Evolutionary conservation across 371 early-diverging fungal genomes (phyloP).

Genomic region (Syncephalis fuscata): DNA sequence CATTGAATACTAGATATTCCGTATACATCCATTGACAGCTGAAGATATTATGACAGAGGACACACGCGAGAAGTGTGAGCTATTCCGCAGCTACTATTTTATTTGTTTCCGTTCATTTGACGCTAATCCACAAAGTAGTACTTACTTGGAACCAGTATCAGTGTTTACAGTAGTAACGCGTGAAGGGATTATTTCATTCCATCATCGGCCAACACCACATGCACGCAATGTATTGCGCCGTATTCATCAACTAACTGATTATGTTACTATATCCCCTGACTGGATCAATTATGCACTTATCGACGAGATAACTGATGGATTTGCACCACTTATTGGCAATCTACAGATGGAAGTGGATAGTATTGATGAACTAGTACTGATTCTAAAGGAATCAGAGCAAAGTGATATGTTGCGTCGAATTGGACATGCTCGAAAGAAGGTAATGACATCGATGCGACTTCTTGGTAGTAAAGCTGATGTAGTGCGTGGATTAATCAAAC

Average conservation of each 20-base stretch:
- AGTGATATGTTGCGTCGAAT: conserved; percentile 78
- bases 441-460: conserved; percentile 54
- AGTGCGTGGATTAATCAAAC: conserved; percentile 55
- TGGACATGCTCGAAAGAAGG: conserved; percentile 63
- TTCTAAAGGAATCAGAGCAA: conserved; percentile 73
- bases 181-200: conserved; percentile 60
- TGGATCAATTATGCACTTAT: conserved; percentile 82
- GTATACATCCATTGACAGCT: conserved; percentile 76
- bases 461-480: conserved; percentile 69
- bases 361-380: conserved; percentile 80
- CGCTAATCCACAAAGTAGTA: conserved; percentile 35
- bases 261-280: conserved; percentile 32
- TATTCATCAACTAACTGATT: conserved; percentile 47
- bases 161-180: conserved; percentile 68
- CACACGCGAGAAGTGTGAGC: conserved; percentile 82
- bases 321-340: conserved; percentile 56
- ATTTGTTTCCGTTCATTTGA: conserved; percentile 69
- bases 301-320: conserved; percentile 73
- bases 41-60: conserved; percentile 88
- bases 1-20: conserved; percentile 21
- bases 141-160: conserved; percentile 56
- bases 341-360: conserved; percentile 80
- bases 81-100: conserved; percentile 81
- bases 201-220: conserved; percentile 51
- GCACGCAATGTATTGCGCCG: conserved; percentile 55